Evolutionary conservation across 140 eudicot species (phyloP).

Genomic region (Flaveria floridana): DNA sequence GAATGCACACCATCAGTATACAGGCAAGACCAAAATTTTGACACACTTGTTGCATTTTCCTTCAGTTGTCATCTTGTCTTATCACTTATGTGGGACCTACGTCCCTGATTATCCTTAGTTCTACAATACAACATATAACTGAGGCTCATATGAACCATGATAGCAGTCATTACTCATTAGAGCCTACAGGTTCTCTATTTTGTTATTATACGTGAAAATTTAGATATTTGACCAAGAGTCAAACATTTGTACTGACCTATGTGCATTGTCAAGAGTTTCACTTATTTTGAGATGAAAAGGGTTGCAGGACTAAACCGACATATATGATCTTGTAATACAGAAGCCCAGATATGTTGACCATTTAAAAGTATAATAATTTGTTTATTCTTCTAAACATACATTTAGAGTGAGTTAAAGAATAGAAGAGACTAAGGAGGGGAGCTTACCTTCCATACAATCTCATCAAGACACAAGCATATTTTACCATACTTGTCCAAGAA

Average conservation of each 20-base stretch:
- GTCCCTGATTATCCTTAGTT: not conserved
- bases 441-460: constrained; percentile 90
- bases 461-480: constrained; percentile 95
- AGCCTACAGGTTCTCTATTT: constrained; percentile 13
- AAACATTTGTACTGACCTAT: constrained; percentile 5
- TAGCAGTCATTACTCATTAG: not conserved
- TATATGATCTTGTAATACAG: not conserved
- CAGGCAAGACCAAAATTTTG: not conserved
- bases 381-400: not conserved
- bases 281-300: not conserved
- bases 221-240: not conserved
- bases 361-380: not conserved
- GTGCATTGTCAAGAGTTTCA: constrained; percentile 8
- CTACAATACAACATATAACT: not conserved
- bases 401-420: constrained; percentile 12
- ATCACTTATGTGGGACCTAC: not conserved
- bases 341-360: not conserved
- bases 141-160: not conserved
- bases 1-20: not conserved
- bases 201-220: not conserved
- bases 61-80: not conserved
- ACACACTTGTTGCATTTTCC: not conserved
- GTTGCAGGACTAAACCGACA: constrained; percentile 10
- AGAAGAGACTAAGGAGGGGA: constrained; percentile 13
- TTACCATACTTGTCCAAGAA: constrained; percentile 96